Percentiles rank a stretch among this genome's conserved stretches.
Evolutionary conservation across 805 yeast species (phyloP).

Genomic region (Komagataella kurtzmanii): DNA sequence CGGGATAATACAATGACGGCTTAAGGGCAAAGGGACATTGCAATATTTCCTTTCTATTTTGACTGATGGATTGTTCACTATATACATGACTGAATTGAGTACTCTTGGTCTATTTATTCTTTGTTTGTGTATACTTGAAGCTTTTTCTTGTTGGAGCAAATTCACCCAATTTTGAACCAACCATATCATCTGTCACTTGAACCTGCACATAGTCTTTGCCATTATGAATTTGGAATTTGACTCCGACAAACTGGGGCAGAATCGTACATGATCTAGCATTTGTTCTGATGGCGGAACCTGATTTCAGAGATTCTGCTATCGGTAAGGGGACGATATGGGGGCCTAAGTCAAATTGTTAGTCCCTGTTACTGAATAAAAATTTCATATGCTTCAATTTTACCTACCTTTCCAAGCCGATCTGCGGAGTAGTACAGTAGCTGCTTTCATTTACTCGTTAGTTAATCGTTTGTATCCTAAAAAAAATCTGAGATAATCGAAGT

Average conservation of each 20-base stretch:
- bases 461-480: background rate
- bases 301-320: constrained; percentile 69
- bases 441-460: constrained; percentile 19
- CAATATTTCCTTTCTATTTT: too few relatives aligned
- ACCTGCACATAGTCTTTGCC: constrained; percentile 89
- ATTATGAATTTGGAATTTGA: constrained; percentile 89
- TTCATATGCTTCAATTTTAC: constrained; percentile 5
- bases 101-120: constrained; percentile 28
- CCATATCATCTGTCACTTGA: constrained; percentile 88
- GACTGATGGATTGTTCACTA: background rate
- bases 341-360: constrained; percentile 23
- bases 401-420: constrained; percentile 49
- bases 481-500: background rate
- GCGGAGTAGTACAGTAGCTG: constrained; percentile 23
- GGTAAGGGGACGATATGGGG: constrained; percentile 94
- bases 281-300: constrained; percentile 84
- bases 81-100: background rate
- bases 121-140: constrained; percentile 69
- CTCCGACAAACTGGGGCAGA: constrained; percentile 89
- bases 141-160: constrained; percentile 90
- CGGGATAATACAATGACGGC: background rate
- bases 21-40: background rate
- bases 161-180: constrained; percentile 89
- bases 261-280: constrained; percentile 92
- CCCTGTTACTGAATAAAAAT: background rate